Conservation (phyloP, 2,329 filamentous ascomycete genomes). For the Cytospora piceae region DNA sequence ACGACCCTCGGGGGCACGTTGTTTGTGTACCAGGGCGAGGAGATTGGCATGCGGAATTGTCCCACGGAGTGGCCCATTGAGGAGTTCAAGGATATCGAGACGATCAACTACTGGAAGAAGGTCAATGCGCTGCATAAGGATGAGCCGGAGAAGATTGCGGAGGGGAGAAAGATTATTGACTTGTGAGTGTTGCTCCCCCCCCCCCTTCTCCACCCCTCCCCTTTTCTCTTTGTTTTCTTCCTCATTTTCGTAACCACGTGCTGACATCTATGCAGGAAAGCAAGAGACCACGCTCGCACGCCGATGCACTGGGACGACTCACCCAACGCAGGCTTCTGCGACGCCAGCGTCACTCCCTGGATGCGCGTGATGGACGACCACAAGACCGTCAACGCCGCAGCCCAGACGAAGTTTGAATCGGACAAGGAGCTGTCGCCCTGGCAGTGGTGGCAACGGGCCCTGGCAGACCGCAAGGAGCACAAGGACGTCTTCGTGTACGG, state of each 20-base stretch:
- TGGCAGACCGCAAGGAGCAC: slow-evolving; percentile 63
- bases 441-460: slow-evolving; percentile 62
- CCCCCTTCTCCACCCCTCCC: too few species aligned
- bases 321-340: slow-evolving; percentile 68
- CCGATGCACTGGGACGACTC: slow-evolving; percentile 72
- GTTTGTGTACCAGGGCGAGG: slow-evolving; percentile 72
- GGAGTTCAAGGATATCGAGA: slow-evolving; percentile 71
- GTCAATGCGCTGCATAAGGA: slow-evolving; percentile 27
- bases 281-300: slow-evolving; percentile 69
- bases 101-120: slow-evolving; percentile 54
- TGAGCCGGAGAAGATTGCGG: slow-evolving; percentile 18
- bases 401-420: slow-evolving; percentile 51
- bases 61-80: slow-evolving; percentile 63
- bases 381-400: slow-evolving; percentile 60
- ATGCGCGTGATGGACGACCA: slow-evolving; percentile 67
- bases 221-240: background rate
- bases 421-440: slow-evolving; percentile 25
- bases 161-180: slow-evolving; percentile 22
- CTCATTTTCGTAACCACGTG: background rate
- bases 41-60: slow-evolving; percentile 66
- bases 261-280: slow-evolving; percentile 30
- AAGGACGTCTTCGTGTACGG: slow-evolving; percentile 70
- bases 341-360: slow-evolving; percentile 56
- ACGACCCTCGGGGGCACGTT: slow-evolving; percentile 64
- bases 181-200: slow-evolving; percentile 7